Percentiles rank a stretch among this genome's conserved stretches.
These are phyloP conservation scores for Suillus ampliporus DNA, from an alignment of 768 basidiomycete species.

Conservation along the genomic window DNA sequence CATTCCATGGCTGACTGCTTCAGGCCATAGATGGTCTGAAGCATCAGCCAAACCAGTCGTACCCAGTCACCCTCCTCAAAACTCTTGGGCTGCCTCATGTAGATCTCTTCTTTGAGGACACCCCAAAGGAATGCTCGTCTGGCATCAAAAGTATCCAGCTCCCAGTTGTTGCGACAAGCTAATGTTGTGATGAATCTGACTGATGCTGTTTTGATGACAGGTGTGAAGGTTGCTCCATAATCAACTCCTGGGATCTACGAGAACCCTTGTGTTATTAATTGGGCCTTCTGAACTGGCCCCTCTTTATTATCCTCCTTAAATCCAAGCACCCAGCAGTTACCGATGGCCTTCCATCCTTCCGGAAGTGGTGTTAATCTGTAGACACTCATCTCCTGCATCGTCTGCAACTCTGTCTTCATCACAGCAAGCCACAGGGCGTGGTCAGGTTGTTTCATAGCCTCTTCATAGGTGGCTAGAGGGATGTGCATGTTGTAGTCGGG, in stretches of 20 bases:
- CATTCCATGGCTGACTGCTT: slow-evolving; percentile 37
- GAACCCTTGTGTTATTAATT: neutral
- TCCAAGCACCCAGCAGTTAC: neutral
- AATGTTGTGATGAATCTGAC: neutral
- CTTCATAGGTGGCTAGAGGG: neutral
- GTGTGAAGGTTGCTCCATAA: slow-evolving; percentile 18
- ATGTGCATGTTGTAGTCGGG: neutral
- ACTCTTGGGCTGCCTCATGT: neutral
- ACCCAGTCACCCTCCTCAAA: neutral
- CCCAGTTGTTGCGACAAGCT: slow-evolving; percentile 1
- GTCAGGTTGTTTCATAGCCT: neutral
- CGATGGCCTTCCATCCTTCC: neutral
- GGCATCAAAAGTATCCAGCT: neutral
- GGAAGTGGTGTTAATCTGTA: neutral
- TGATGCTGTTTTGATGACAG: slow-evolving; percentile 5
- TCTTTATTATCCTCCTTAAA: slow-evolving; percentile 4
- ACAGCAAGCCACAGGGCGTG: neutral
- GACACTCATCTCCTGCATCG: neutral
- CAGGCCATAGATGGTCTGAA: slow-evolving; percentile 37
- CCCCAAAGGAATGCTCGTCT: neutral
- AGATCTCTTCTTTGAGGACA: neutral
- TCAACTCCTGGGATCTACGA: no score
- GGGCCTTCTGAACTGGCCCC: neutral
- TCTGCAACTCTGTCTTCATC: neutral
- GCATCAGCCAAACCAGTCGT: slow-evolving; percentile 15